Evolutionary conservation across 2,329 filamentous ascomycete species (phyloP).

Genomic region (Davidsoniella virescens): DNA sequence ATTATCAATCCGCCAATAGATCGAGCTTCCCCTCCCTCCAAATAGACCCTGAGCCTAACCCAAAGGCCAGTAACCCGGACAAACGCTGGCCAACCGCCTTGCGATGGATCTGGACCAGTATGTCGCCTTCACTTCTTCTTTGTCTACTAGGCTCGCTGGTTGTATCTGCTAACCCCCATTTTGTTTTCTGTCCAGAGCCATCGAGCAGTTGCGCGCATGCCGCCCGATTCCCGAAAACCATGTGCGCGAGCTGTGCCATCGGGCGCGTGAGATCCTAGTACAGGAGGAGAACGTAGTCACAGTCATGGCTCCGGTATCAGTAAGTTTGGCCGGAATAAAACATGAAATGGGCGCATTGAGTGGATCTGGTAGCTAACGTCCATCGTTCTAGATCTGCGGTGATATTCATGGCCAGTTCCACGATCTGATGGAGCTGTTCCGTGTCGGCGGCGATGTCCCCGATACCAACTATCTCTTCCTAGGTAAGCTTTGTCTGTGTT

Average conservation of each 20-base stretch:
- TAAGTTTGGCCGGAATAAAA: constrained; percentile 24
- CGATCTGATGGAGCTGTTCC: constrained; percentile 90
- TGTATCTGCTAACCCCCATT: neutral
- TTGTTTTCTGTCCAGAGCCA: constrained; percentile 45
- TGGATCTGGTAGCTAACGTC: constrained; percentile 4
- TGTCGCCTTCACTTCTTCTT: constrained; percentile 15
- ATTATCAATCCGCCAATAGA: no score
- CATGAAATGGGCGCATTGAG: no score
- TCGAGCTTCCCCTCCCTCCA: no score
- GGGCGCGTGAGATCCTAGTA: constrained; percentile 86
- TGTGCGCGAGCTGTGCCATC: constrained; percentile 93
- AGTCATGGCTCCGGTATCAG: constrained; percentile 85
- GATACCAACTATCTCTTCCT: constrained; percentile 97
- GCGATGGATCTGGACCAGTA: constrained; percentile 91
- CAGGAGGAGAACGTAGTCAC: constrained; percentile 96
- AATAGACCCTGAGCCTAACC: no score
- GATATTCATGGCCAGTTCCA: constrained; percentile 97
- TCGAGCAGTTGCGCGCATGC: constrained; percentile 87
- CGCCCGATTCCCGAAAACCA: constrained; percentile 89
- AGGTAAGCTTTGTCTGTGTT: constrained; percentile 34
- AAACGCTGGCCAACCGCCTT: neutral
- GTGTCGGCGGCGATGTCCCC: constrained; percentile 81
- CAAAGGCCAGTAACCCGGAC: neutral
- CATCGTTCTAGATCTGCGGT: constrained; percentile 56
- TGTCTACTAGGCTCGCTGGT: neutral